Conservation (phyloP, 2,329 filamentous ascomycete species). For the Hypoxylon sp. region DNA sequence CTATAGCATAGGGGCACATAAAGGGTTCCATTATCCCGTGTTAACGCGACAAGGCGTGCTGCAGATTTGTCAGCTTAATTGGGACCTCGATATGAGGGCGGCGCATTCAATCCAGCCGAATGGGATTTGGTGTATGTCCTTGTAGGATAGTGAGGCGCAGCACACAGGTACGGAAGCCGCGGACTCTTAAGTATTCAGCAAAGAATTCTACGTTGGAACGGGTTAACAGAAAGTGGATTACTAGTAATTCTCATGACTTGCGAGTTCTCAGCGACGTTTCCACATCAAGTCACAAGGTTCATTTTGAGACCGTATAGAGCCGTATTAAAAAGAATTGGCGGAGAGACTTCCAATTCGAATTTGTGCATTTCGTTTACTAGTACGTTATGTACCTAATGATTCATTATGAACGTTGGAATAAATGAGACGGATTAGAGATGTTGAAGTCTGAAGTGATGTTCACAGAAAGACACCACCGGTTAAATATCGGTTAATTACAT, state of each 20-base stretch:
- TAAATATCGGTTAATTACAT: conserved; percentile 8
- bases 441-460: too few relatives aligned
- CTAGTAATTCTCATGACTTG: not conserved
- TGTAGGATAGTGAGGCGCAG: not conserved
- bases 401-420: not conserved
- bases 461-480: too few relatives aligned
- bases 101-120: not conserved
- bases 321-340: not conserved
- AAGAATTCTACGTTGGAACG: not conserved
- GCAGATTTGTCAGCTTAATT: not conserved
- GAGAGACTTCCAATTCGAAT: not conserved
- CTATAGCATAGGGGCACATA: not conserved
- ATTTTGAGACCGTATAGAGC: not conserved
- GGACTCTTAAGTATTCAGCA: not conserved
- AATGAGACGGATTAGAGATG: too few relatives aligned
- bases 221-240: not conserved
- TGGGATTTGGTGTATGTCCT: not conserved
- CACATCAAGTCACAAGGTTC: not conserved
- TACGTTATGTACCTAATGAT: too few relatives aligned
- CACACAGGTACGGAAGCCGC: not conserved
- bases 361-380: not conserved
- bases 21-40: conserved; percentile 24
- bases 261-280: too few relatives aligned
- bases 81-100: not conserved
- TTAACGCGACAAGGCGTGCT: conserved; percentile 5